Conservation (phyloP, 768 basidiomycete species). For the Phaeotremella skinneri region DNA sequence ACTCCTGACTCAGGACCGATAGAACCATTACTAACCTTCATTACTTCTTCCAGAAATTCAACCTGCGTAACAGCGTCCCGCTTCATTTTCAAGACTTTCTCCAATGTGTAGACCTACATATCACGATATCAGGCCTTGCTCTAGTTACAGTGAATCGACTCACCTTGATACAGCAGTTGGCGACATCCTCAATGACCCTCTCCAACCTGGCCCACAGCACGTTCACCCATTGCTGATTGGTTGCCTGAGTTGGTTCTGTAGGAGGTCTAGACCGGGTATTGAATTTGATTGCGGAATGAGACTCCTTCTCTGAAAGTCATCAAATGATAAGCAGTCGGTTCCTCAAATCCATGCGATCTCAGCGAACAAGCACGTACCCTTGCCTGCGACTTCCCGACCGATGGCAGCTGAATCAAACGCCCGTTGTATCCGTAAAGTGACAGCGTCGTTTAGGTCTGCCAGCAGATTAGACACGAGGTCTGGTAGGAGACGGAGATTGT, state of each 20-base stretch:
- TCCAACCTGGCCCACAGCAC: constrained; percentile 81
- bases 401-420: constrained; percentile 85
- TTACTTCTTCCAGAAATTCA: constrained; percentile 85
- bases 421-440: constrained; percentile 72
- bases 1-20: background rate
- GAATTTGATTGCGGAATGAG: constrained; percentile 29
- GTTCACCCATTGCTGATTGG: constrained; percentile 78
- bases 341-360: background rate
- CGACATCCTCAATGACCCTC: constrained; percentile 79
- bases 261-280: constrained; percentile 22
- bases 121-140: background rate
- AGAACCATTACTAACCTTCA: constrained; percentile 65
- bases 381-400: constrained; percentile 76
- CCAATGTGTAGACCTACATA: constrained; percentile 81
- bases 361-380: constrained; percentile 58
- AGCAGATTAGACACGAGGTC: constrained; percentile 76
- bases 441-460: constrained; percentile 73
- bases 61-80: constrained; percentile 72
- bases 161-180: constrained; percentile 85
- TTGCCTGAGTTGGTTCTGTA: constrained; percentile 85
- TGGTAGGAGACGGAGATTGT: constrained; percentile 83
- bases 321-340: background rate
- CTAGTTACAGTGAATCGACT: constrained; percentile 10
- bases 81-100: constrained; percentile 88
- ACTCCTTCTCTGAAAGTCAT: constrained; percentile 11